Evolutionary conservation across 2,329 filamentous ascomycete species (phyloP).

Genomic region (Triangularia setosa): DNA sequence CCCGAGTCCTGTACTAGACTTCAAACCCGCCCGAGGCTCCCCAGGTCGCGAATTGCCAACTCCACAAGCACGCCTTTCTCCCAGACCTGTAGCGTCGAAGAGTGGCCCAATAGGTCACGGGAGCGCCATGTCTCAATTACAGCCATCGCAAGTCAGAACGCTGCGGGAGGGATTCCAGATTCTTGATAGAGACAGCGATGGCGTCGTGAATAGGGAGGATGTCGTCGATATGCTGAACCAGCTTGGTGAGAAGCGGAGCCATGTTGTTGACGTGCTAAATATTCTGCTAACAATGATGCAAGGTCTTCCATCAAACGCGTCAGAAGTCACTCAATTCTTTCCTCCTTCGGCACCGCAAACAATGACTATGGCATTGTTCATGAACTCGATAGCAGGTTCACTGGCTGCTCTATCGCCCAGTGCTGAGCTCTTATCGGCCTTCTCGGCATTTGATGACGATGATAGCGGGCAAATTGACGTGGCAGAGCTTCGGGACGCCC

Average conservation of each 20-base stretch:
- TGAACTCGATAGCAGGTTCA: slow-evolving; percentile 74
- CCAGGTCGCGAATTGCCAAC: slow-evolving; percentile 4
- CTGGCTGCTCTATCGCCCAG: slow-evolving; percentile 72
- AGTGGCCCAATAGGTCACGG: slow-evolving; percentile 24
- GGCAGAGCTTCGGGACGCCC: slow-evolving; percentile 72
- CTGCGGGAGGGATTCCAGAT: slow-evolving; percentile 93
- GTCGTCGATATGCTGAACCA: slow-evolving; percentile 84
- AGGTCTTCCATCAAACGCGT: slow-evolving; percentile 70
- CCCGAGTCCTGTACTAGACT: slow-evolving; percentile 39
- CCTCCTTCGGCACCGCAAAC: slow-evolving; percentile 66
- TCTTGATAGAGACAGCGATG: slow-evolving; percentile 83
- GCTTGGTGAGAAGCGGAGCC: slow-evolving; percentile 53
- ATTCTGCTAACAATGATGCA: slow-evolving; percentile 7
- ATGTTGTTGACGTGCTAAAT: not conserved
- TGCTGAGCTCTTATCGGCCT: slow-evolving; percentile 79
- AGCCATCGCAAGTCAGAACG: slow-evolving; percentile 77
- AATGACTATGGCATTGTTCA: slow-evolving; percentile 79
- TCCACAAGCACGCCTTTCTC: slow-evolving; percentile 10
- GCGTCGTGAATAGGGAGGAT: slow-evolving; percentile 75
- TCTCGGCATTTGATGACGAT: slow-evolving; percentile 92
- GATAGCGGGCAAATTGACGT: slow-evolving; percentile 92
- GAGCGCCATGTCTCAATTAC: slow-evolving; percentile 66
- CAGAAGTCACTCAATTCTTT: slow-evolving; percentile 78
- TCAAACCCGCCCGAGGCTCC: slow-evolving; percentile 35
- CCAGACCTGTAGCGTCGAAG: slow-evolving; percentile 8